phyloP scores from a whole-genome alignment of 2,329 filamentous ascomycete genomes.

The Colletotrichum somersetense region DNA sequence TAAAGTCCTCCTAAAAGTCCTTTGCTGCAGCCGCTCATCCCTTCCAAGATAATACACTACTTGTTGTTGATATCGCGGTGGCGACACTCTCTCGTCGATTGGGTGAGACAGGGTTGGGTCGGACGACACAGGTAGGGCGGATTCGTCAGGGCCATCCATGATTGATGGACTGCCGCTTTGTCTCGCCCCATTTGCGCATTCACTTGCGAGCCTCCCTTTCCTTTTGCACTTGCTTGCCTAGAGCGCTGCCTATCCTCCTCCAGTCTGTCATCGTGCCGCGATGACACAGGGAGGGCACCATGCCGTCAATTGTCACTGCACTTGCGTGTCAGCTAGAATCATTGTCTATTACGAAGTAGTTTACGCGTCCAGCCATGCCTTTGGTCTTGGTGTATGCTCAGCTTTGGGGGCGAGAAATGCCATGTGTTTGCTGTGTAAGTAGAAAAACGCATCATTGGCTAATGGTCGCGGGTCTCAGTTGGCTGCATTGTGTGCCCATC shows the following conservation, averaged over 20 bases:
- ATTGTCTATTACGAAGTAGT: constrained; percentile 22
- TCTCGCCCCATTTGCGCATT: neutral
- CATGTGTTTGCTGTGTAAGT: constrained; percentile 18
- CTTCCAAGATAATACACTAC: neutral
- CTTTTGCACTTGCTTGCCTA: neutral
- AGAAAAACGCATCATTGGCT: constrained; percentile 6
- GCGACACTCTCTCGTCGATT: constrained; percentile 25
- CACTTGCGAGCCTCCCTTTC: neutral
- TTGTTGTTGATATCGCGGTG: constrained; percentile 16
- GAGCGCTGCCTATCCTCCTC: constrained; percentile 1
- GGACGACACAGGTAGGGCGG: constrained; percentile 28
- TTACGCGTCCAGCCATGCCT: constrained; percentile 17
- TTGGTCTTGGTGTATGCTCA: constrained; percentile 15
- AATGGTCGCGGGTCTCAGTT: constrained; percentile 4
- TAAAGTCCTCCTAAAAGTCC: constrained; percentile 19
- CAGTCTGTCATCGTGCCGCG: neutral
- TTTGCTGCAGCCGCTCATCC: constrained; percentile 5
- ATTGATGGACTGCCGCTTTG: constrained; percentile 34
- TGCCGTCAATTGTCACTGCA: neutral
- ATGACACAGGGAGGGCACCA: neutral
- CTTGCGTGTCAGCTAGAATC: constrained; percentile 21
- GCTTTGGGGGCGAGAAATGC: constrained; percentile 24
- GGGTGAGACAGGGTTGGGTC: constrained; percentile 13
- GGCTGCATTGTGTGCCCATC: constrained; percentile 7
- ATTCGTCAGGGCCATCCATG: constrained; percentile 28